Evolutionary conservation across 805 yeast species (phyloP), one percentile per base, ranked within the genome.

Genomic region (Starmerella geochares): DNA sequence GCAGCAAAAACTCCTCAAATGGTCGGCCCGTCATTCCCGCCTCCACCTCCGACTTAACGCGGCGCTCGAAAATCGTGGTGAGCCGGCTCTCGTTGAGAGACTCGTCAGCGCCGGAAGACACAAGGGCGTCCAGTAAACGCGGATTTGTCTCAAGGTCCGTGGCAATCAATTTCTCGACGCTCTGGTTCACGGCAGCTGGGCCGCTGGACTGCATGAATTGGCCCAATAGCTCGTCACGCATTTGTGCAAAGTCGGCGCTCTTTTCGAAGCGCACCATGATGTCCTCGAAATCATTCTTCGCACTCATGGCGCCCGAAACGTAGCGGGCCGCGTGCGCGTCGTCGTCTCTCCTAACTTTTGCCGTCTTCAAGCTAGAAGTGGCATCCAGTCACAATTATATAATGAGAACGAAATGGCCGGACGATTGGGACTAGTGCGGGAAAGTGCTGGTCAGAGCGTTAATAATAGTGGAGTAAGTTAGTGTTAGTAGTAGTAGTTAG

Each of bases 131-230:
- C 21, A 47, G n/a, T 17, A 50, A 33, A 10, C 48, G 48, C 8
- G 53, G 47, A 21, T 50, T 50, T n/a, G 41, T 4, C 37, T 40
- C 46, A 5, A 50, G 31, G 23, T 50, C 53, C 6, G 53, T 27
- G 11, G 38, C 25, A 6, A 50, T 27, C 24, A 50, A 31, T 20
- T 27, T 8, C 39, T 41, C 46, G 9, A 50, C 50, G 23, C 44
- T 20, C 9, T 6, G n/a, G 16, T 38, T 47, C 21, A 37, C 33
- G 7, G 35, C n/a, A 7, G 21, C 41, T 7, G 25, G 13, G 17
- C 28, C 24, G 17, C 17, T 41, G n/a, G 39, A 28, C 28, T 39
- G 24, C 19, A 38, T 31, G n/a, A 32, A 31, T 19, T 27, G 21
- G 8, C 9, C 27, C 19, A 39, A 17, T 31, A 45, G 23, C 9